Base-by-base conservation (phyloP, 352 stramenopile genomes). In the Phytophthora megakarya region DNA sequence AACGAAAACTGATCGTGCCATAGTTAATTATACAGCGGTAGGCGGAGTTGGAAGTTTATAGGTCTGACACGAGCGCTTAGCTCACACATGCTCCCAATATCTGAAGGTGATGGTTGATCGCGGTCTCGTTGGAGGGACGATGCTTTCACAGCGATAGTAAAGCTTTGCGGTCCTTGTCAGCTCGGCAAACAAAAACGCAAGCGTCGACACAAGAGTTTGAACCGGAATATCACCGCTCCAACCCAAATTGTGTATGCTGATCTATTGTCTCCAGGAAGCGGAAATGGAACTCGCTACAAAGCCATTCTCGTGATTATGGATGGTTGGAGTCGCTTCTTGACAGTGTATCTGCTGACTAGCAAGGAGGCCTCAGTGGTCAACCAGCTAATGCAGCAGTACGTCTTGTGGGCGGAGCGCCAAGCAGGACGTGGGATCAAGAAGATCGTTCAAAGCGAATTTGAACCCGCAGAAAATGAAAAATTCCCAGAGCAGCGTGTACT, bases 161-260 rank as follows among this genome's bases (percentile, higher is more conserved):
- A 49, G 21, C 12, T 22, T 3, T 49, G 43, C 22, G 43, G 33
- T 22, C 21, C 22, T 15, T 32, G 26, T 32, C 26, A 32, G 5
- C 5, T 32, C 5, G 26, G 26, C 26, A 32, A 32, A 9, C 9
- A 32, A 9, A 10, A 9, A 8, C 45, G 28, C 0, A 53, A 40
- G 26, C 47, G 26, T 4, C 39, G 26, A n/a, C 37, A 15, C 1
- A 56, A 58, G 26, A 53, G 44, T 6, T 25, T 53, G 4, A 30
- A 59, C 21, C 55, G 55, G 4, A 23, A 19, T 11, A 39, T 56
- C 8, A 38, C 33, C 13, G 18, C 22, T 25, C 43, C 45, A 28
- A 64, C 55, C 15, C 16, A 55, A 25, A 37, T 55, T 11, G 47
- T 51, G 28, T 65, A 39, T 15, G 39, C 21, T 11, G 46, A 65